These are phyloP conservation scores for Phytopythium aichiense DNA, from an alignment of 352 stramenopile genomes.

Conservation along the genomic window DNA sequence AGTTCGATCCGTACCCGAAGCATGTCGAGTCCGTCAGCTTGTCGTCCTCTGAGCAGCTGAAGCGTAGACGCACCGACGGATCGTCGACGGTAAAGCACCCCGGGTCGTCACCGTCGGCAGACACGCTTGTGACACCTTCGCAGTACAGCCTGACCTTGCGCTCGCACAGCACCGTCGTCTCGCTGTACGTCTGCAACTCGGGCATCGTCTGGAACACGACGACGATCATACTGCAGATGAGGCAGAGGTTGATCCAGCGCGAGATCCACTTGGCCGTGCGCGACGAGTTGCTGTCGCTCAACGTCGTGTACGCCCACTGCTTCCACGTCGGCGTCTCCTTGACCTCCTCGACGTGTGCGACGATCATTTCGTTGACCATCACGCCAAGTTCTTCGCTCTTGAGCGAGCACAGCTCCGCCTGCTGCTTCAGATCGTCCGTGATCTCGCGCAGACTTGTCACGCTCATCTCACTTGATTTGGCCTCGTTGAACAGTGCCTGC, in stretches of 20 bases:
- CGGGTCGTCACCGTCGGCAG: conserved; percentile 34
- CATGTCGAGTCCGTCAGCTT: conserved; percentile 37
- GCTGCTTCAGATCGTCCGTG: conserved; percentile 45
- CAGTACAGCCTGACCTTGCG: conserved; percentile 54
- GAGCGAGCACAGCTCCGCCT: conserved; percentile 36
- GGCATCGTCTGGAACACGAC: conserved; percentile 81
- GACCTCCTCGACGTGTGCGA: conserved; percentile 36
- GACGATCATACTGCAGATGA: conserved; percentile 71
- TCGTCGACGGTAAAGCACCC: conserved; percentile 52
- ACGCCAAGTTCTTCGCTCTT: conserved; percentile 55
- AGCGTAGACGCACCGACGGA: conserved; percentile 32
- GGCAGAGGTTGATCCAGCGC: conserved; percentile 57
- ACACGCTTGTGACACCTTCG: conserved; percentile 14
- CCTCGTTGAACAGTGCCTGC: conserved; percentile 44
- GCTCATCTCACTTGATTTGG: conserved; percentile 30
- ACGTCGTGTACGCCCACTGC: conserved; percentile 29
- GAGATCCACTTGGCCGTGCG: conserved; percentile 29
- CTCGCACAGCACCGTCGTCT: conserved; percentile 58
- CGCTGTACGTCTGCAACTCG: conserved; percentile 67
- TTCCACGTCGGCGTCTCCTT: conserved; percentile 24
- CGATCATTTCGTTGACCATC: conserved; percentile 68
- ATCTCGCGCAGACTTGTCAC: conserved; percentile 44
- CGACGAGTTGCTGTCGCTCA: conserved; percentile 48
- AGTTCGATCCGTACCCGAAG: conserved; percentile 56
- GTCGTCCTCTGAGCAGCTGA: conserved; percentile 36